Base-by-base conservation (phyloP, 139 green algal genomes). In the Bryopsis sp. region DNA sequence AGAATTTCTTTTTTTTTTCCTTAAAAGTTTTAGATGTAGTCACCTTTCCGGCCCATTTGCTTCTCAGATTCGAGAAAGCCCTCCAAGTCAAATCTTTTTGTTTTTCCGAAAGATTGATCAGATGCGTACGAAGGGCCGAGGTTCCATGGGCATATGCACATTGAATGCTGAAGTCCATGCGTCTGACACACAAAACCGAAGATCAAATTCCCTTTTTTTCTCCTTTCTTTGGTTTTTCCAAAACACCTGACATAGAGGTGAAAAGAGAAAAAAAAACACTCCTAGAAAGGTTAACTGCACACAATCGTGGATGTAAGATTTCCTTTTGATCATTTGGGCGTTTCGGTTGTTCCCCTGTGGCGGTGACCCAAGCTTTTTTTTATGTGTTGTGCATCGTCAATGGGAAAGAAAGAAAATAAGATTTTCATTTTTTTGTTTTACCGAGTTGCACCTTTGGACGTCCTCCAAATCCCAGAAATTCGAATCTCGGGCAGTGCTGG, bases 131-230 rank as follows among this genome's bases (percentile, higher is more conserved):
- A 71, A 92, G 66, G 3, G 85, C 85, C 1, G 71, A 78, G 2
- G 85, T 90, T 36, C 85, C 85, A 69, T 92, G 84, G 0, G 82
- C 82, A 29, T 90, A 88, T 0, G 84, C 84, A 46, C 80, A 89
- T 5, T 67, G 64, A 26, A 92, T 48, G 35, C 78, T 83, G 50
- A 90, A 92, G 28, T 92, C 84, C 85, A 92, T 92, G 2, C 85
- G 67, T 32, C 74, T 72, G 70, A 69, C 5, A 28, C 5, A 2
- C n/a, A 57, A 19, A 46, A 33, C 67, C n/a, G 33, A 7, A 26
- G 26, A 32, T 48, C 36, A 39, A 36, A n/a, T n/a, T n/a, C n/a
- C n/a, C n/a, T n/a, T n/a, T n/a, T n/a, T n/a, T n/a, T n/a, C n/a
- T n/a, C n/a, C n/a, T n/a, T n/a, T n/a, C n/a, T n/a, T n/a, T n/a